Evolutionary conservation across 1,284 basidiomycete genomes (phyloP).

Genomic region (Schizophyllum amplum): DNA sequence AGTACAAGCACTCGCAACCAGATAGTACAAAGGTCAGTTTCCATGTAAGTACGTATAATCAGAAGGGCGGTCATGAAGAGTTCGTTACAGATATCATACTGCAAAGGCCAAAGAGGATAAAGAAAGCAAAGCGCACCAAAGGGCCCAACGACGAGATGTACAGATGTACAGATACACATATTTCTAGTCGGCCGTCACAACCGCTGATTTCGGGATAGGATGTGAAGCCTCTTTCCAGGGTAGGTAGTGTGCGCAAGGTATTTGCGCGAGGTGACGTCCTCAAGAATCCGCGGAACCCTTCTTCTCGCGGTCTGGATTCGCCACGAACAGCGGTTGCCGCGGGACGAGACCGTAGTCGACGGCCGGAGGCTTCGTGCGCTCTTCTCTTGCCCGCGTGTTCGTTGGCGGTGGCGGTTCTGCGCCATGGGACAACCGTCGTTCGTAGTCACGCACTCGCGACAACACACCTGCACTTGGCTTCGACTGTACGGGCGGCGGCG

Average conservation of each 20-base stretch:
- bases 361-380: constrained; percentile 10
- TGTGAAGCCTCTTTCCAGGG: not conserved
- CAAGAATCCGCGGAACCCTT: not conserved
- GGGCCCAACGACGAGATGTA: not conserved
- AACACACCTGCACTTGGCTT: constrained; percentile 12
- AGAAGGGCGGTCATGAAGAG: not conserved
- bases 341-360: constrained; percentile 12
- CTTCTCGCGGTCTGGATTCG: constrained; percentile 22
- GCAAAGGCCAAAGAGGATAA: not conserved
- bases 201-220: no score
- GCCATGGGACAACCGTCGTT: constrained; percentile 32
- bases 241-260: no score
- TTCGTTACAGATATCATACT: not conserved
- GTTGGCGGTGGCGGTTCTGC: constrained; percentile 19
- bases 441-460: constrained; percentile 24
- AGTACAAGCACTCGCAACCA: not conserved
- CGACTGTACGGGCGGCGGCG: constrained; percentile 10
- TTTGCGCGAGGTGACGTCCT: no score
- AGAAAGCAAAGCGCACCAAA: not conserved
- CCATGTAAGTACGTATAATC: not conserved
- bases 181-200: not conserved
- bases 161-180: not conserved
- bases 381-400: constrained; percentile 8
- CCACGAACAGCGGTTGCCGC: constrained; percentile 11
- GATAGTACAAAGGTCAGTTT: not conserved